Evolutionary conservation across 2,329 filamentous ascomycete genomes (phyloP), one percentile per base, ranked within the genome.

Genomic region (Nothophaeocryptopus gaeumannii): DNA sequence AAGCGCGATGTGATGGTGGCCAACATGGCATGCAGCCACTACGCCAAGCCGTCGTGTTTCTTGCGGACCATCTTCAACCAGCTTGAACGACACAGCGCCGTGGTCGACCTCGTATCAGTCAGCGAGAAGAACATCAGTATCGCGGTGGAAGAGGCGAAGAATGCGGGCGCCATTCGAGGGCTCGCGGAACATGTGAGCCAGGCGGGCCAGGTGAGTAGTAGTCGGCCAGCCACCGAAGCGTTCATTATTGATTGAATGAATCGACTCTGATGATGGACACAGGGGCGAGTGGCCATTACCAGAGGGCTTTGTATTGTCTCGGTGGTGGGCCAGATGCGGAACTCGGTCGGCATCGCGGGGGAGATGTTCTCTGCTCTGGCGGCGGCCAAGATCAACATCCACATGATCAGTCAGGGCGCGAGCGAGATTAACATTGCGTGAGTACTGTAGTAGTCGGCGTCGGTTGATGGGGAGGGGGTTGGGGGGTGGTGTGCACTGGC

Each of bases 281-380:
- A 37, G 35, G 35, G 35, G 8, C 7, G 16, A 13, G 35, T 37
- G 35, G 13, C n/a, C 35, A 13, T 37, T 8, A 13, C n/a, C 35
- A 37, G 35, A 37, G 35, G 35, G 7, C 35, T 37, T 37, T 37
- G 35, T 13, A 37, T 37, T 37, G 35, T 37, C 35, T 37, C 35
- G 8, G 13, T 37, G 13, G 35, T 37, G 7, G 35, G 35, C n/a
- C 35, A 37, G 35, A 37, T 37, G 35, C n/a, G 16, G 35, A 37
- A 37, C 35, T 13, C 16, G 35, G 35, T 37, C 35, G 35, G 35
- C 16, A 13, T 37, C 8, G 35, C 35, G 8, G 35, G 35, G n/a
- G 35, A 37, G n/a, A 37, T 37, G 35, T 37, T 37, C 35, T 37
- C 35, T 37, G 35, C 35, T 37, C n/a, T 37, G 35, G 35, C 35